Evolutionary conservation across 75 land plant species (phyloP), one percentile per base, ranked within the genome.

Genomic region (Sequoiadendron giganteum): DNA sequence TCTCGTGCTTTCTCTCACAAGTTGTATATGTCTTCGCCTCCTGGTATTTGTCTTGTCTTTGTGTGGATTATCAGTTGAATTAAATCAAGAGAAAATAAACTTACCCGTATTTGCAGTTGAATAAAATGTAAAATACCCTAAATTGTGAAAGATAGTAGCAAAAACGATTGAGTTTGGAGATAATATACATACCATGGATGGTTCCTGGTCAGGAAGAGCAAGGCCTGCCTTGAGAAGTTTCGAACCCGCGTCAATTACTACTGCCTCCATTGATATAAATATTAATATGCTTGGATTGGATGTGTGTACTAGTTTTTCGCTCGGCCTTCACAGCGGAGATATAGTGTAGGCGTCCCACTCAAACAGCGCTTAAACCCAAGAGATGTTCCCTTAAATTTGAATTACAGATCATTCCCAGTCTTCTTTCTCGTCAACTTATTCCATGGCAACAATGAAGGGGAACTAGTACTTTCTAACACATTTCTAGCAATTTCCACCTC

Each of bases 121-220:
- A 73, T 73, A 73, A 73, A 73, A 73, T 32, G 77, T 73, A 10
- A 34, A 32, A 73, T 73, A 73, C 36, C 13, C 38, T 32, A 34
- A 75, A 0, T 75, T 30, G 39, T 65, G 34, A 34, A 3, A 30
- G 76, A 72, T 1, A 70, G 8, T 72, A n/a, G 14, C 9, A 9
- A 72, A 4, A 68, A 72, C 10, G 11, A 49, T 11, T n/a, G 9
- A 5, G 0, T 14, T 19, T 43, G 47, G 49, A n/a, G 30, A 82
- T 28, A n/a, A 77, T 25, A 42, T n/a, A 0, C 28, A 28, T 90
- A 95, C 97, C 88, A 95, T 56, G 36, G 94, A 89, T 56, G 97
- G 97, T 52, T 95, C 95, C 84, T 94, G 96, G 86, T 95, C 97
- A n/a, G 97, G 97, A 65, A 86, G 38, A 28, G 97, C 96, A 78